These are phyloP conservation scores for Fonsecaea monophora DNA, from an alignment of 2,329 filamentous ascomycete genomes.

Conservation along the genomic window DNA sequence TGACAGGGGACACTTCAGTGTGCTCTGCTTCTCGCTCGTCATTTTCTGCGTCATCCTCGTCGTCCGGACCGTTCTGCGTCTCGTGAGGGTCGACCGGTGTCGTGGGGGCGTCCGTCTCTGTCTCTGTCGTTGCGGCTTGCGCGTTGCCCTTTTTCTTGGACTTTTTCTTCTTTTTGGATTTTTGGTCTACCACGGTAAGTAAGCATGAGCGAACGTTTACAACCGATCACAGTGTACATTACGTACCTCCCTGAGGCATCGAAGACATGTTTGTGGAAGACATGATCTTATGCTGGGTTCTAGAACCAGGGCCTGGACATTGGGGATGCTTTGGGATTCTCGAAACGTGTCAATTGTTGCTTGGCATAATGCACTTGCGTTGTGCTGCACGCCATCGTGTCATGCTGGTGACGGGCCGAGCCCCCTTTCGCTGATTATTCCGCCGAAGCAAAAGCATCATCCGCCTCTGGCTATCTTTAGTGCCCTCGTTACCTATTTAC, in stretches of 20 bases:
- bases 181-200: slow-evolving; percentile 33
- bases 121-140: slow-evolving; percentile 15
- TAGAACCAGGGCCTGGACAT: not conserved
- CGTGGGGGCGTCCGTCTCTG: slow-evolving; percentile 12
- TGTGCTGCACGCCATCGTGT: not conserved
- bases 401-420: slow-evolving; percentile 4
- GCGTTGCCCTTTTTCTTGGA: slow-evolving; percentile 37
- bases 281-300: slow-evolving; percentile 13
- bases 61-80: slow-evolving; percentile 14
- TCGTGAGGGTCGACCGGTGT: slow-evolving; percentile 20
- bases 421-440: slow-evolving; percentile 16
- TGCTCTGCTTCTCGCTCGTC: slow-evolving; percentile 33
- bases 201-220: not conserved
- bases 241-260: slow-evolving; percentile 32
- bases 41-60: slow-evolving; percentile 33
- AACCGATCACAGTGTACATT: not conserved
- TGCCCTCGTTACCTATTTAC: too few species aligned
- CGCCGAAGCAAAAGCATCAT: slow-evolving; percentile 1
- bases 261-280: slow-evolving; percentile 32
- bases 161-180: slow-evolving; percentile 40
- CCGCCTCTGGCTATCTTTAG: too few species aligned
- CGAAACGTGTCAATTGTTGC: slow-evolving; percentile 28
- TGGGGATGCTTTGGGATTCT: not conserved
- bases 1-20: not conserved
- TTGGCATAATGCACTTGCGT: slow-evolving; percentile 11